Conservation (phyloP, 1,284 basidiomycete species). For the Cutaneotrichosporon cutaneum region DNA sequence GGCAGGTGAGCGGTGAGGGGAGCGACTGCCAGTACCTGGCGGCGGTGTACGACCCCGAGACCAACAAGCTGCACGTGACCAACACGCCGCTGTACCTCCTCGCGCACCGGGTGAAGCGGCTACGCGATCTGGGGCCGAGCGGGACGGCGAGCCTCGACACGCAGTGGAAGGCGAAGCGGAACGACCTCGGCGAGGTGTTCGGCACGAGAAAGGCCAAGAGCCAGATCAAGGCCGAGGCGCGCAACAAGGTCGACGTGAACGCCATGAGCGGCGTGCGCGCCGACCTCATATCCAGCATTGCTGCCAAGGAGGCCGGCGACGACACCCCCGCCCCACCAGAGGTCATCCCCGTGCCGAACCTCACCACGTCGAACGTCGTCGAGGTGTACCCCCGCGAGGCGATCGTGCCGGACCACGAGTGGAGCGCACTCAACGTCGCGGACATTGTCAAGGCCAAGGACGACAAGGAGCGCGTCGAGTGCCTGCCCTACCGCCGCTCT, state of each 20-base stretch:
- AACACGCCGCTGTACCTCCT: conserved; percentile 72
- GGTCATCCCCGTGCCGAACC: conserved; percentile 70
- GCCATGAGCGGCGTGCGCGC: conserved; percentile 78
- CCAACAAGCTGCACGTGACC: conserved; percentile 63
- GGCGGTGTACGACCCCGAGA: conserved; percentile 63
- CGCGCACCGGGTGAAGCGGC: conserved; percentile 72
- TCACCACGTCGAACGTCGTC: conserved; percentile 63
- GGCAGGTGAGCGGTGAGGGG: conserved; percentile 55
- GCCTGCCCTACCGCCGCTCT: conserved; percentile 65
- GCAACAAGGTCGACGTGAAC: conserved; percentile 79
- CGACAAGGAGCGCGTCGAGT: conserved; percentile 57
- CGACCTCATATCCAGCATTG: conserved; percentile 76
- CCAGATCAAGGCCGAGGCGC: conserved; percentile 74
- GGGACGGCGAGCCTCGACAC: conserved; percentile 53
- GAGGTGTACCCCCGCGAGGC: conserved; percentile 73
- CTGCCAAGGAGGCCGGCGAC: conserved; percentile 58
- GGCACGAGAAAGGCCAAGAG: conserved; percentile 89
- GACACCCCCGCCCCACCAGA: conserved; percentile 32
- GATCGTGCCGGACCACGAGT: conserved; percentile 72
- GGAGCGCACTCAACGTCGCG: conserved; percentile 43
- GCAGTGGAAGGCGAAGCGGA: conserved; percentile 65
- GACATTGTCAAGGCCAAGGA: conserved; percentile 61
- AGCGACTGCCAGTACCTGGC: conserved; percentile 55
- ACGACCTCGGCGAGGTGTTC: conserved; percentile 81
- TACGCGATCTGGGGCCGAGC: conserved; percentile 56